Evolutionary conservation across 2,329 filamentous ascomycete genomes (phyloP).

Genomic region (Trichoderma guizhouense): DNA sequence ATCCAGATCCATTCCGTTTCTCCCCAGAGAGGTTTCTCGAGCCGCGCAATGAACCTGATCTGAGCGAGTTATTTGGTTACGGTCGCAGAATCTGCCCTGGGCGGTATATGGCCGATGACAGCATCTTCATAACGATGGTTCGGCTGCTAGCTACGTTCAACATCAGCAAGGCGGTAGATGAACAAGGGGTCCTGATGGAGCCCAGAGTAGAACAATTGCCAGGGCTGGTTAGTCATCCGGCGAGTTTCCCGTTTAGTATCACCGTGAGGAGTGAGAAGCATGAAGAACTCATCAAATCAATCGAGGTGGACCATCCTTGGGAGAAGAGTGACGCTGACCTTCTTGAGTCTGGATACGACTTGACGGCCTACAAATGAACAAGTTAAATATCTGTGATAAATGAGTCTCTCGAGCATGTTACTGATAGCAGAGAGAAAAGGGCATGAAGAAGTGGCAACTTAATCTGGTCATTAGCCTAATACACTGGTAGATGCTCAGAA

Average conservation of each 20-base stretch:
- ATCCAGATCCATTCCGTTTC: neutral
- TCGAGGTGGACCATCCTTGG: neutral
- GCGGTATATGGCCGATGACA: neutral
- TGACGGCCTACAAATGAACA: neutral
- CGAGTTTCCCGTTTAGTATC: neutral
- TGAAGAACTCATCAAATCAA: neutral
- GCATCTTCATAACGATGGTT: slow-evolving; percentile 4
- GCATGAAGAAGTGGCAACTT: neutral
- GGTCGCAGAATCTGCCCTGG: slow-evolving; percentile 18
- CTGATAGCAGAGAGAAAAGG: neutral
- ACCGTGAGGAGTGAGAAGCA: neutral
- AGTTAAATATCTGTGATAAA: neutral
- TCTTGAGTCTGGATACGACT: neutral
- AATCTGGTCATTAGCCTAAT: neutral
- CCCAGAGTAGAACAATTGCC: neutral
- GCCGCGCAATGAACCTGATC: slow-evolving; percentile 18
- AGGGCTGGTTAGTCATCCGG: neutral
- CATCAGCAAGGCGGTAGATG: neutral
- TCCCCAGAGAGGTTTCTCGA: slow-evolving; percentile 12
- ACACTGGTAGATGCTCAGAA: neutral
- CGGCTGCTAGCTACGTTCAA: neutral
- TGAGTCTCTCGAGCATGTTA: neutral
- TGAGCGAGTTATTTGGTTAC: neutral
- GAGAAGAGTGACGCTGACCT: neutral
- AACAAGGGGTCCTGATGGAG: neutral